Evolutionary conservation across 257 asterid species (phyloP).

Genomic region (Lycium ferocissimum): DNA sequence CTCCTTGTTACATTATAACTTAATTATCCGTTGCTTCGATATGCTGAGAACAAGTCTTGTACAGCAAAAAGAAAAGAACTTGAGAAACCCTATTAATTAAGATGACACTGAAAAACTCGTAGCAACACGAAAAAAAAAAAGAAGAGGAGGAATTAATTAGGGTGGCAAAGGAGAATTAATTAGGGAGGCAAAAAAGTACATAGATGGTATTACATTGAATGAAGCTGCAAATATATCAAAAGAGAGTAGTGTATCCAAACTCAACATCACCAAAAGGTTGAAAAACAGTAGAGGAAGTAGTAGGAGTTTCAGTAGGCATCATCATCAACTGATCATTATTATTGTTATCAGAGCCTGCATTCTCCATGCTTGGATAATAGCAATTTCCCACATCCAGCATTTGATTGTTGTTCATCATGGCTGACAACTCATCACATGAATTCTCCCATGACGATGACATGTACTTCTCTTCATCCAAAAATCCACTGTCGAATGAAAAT

Average conservation of each 20-base stretch:
- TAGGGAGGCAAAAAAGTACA: slow-evolving; percentile 24
- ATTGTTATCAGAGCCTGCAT: slow-evolving; percentile 36
- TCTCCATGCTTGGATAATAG: slow-evolving; percentile 29
- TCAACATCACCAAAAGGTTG: slow-evolving; percentile 62
- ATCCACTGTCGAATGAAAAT: slow-evolving; percentile 36
- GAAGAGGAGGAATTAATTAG: neutral
- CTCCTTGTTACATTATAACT: slow-evolving; percentile 12
- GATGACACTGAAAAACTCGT: neutral
- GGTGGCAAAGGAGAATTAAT: neutral
- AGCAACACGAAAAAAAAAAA: neutral
- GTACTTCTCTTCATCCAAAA: slow-evolving; percentile 46
- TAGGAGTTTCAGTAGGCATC: slow-evolving; percentile 33
- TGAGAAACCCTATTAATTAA: neutral
- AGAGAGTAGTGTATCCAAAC: slow-evolving; percentile 55
- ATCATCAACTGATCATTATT: slow-evolving; percentile 33
- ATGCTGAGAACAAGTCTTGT: neutral
- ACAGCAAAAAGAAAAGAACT: neutral
- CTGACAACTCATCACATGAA: slow-evolving; percentile 76
- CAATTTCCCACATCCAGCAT: slow-evolving; percentile 25
- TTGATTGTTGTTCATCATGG: slow-evolving; percentile 47
- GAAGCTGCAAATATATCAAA: slow-evolving; percentile 29
- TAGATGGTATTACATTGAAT: slow-evolving; percentile 23
- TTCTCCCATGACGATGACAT: slow-evolving; percentile 51
- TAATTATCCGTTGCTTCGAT: neutral
- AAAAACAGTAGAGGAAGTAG: slow-evolving; percentile 46